Evolutionary conservation across 305 asterid species (phyloP), one percentile per base, ranked within the genome.

Genomic region (Withania somnifera): DNA sequence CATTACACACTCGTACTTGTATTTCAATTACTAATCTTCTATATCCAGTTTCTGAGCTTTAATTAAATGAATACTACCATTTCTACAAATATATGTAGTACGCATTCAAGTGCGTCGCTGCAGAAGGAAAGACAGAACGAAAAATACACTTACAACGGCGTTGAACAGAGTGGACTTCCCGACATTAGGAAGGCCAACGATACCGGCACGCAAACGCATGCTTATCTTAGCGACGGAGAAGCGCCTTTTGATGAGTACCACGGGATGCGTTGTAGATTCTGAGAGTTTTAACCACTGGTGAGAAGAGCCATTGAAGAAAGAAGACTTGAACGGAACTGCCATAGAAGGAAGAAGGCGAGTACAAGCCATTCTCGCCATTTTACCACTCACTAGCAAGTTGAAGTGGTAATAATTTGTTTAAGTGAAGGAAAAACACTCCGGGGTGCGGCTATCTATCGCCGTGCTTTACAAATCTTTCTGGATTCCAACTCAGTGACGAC

Each of bases 121-220:
- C 71, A 63, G 32, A 73, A 52, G 78, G 32, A 81, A 32, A 81
- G 53, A 81, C 13, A 9, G 5, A 34, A 34, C 3, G 38, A 34
- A 34, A 34, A 34, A n/a, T n/a, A n/a, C n/a, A 83, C 96, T 69
- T 91, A 95, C 99, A 11, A 96, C 98, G 85, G 98, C 98, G 86
- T 96, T 96, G 90, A 96, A 96, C 53, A 96, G 94, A 77, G 99
- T 96, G 76, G 99, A 94, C 86, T 96, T 94, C 32, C 99, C 99
- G 81, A 96, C 99, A 87, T 96, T 96, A 69, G 99, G 98, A 77
- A 96, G 98, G 56, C 99, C 98, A 40, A 96, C 99, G 82, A 96
- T 96, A 85, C 99, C 98, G 81, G 99, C 98, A 86, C 88, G 87
- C 84, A 96, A 83, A 85, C 97, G 94, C 99, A 96, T 94, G 91